These are phyloP conservation scores for Sporisorium reilianum DNA, from an alignment of 1,284 basidiomycete genomes.

Conservation along the genomic window DNA sequence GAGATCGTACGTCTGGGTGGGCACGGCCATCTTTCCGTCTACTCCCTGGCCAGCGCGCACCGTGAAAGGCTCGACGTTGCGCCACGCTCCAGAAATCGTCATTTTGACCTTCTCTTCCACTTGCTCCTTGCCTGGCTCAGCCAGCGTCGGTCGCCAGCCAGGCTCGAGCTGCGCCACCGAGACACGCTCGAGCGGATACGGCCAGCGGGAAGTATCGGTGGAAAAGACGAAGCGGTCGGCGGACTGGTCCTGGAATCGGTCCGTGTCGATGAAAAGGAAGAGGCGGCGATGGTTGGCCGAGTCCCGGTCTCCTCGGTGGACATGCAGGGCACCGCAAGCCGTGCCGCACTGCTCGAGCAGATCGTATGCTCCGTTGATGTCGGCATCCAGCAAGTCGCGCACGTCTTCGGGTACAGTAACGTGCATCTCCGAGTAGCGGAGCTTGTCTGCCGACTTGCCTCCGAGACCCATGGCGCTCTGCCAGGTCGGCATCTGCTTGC, in stretches of 20 bases:
- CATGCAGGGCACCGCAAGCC: slow-evolving; percentile 86
- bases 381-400: slow-evolving; percentile 77
- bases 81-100: slow-evolving; percentile 47
- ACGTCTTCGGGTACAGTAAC: slow-evolving; percentile 75
- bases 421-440: slow-evolving; percentile 78
- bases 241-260: slow-evolving; percentile 50
- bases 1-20: slow-evolving; percentile 25
- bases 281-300: slow-evolving; percentile 70
- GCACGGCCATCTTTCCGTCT: slow-evolving; percentile 45
- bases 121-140: slow-evolving; percentile 19
- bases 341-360: slow-evolving; percentile 89
- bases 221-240: slow-evolving; percentile 59
- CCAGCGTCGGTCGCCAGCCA: slow-evolving; percentile 52
- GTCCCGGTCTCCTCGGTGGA: slow-evolving; percentile 72
- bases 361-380: slow-evolving; percentile 82
- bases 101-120: slow-evolving; percentile 45
- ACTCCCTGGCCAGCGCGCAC: slow-evolving; percentile 26
- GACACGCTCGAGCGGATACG: slow-evolving; percentile 54
- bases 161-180: slow-evolving; percentile 42
- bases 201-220: slow-evolving; percentile 49
- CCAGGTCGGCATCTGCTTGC: slow-evolving; percentile 84
- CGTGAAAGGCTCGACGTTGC: slow-evolving; percentile 21
- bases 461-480: slow-evolving; percentile 83
- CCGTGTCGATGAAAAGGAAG: slow-evolving; percentile 60
- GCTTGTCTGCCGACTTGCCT: slow-evolving; percentile 77